These are phyloP conservation scores for Andrographis paniculata DNA, from an alignment of 305 asterid genomes.

Conservation along the genomic window DNA sequence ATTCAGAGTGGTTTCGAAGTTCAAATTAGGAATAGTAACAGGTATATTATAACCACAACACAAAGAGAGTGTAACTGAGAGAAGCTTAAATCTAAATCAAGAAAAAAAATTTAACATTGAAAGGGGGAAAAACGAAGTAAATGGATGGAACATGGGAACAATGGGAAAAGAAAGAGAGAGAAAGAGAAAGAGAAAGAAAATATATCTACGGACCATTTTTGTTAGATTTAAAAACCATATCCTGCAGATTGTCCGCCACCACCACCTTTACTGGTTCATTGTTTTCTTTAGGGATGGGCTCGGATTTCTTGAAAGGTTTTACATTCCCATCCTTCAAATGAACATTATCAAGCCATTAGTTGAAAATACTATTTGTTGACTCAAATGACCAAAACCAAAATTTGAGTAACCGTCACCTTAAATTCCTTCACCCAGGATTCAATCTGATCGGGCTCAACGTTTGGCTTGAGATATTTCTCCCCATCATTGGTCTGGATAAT, in stretches of 20 bases:
- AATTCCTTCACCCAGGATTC: constrained; percentile 74
- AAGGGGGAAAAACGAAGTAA: too few species aligned
- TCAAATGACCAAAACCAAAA: background rate
- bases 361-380: background rate
- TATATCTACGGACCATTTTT: constrained; percentile 40
- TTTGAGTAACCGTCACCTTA: constrained; percentile 36
- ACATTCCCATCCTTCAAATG: constrained; percentile 50
- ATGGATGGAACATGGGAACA: too few species aligned
- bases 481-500: constrained; percentile 59
- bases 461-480: constrained; percentile 64
- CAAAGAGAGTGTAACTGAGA: too few species aligned
- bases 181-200: background rate
- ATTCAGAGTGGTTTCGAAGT: too few species aligned
- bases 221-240: constrained; percentile 45
- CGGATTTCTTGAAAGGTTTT: constrained; percentile 54
- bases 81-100: too few species aligned
- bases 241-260: constrained; percentile 66
- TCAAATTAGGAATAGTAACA: background rate
- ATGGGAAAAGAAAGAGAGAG: background rate
- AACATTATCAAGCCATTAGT: background rate
- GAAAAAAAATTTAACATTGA: too few species aligned
- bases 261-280: constrained; percentile 66
- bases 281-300: constrained; percentile 61
- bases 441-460: constrained; percentile 71
- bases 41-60: too few species aligned